phyloP scores from a whole-genome alignment of 2,329 filamentous ascomycete species.

The Alternaria triticimaculans region DNA sequence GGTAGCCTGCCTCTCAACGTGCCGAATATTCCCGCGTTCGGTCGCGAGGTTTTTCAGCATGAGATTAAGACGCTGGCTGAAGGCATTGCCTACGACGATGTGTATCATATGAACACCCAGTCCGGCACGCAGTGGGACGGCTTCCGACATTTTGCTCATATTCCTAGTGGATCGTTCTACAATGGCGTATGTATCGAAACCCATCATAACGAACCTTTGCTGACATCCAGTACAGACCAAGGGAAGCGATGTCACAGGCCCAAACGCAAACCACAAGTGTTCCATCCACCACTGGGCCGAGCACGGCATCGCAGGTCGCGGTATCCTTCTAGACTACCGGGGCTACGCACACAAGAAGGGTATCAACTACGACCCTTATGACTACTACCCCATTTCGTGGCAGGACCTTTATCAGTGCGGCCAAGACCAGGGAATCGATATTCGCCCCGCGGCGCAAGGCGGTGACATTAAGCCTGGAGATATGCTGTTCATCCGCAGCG shows the following conservation, averaged over 20 bases:
- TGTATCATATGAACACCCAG: constrained; percentile 54
- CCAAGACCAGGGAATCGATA: constrained; percentile 65
- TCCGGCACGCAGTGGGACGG: constrained; percentile 56
- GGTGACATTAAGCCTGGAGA: constrained; percentile 67
- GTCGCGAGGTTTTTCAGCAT: constrained; percentile 61
- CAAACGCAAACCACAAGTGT: constrained; percentile 52
- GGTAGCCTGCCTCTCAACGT: constrained; percentile 59
- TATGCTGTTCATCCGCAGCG: constrained; percentile 70
- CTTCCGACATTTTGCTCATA: constrained; percentile 54
- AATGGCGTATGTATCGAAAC: constrained; percentile 37
- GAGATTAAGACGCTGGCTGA: constrained; percentile 56
- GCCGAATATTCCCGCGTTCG: constrained; percentile 61
- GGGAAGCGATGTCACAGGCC: constrained; percentile 50
- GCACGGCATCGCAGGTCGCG: constrained; percentile 54
- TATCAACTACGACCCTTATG: constrained; percentile 52
- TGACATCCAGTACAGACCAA: constrained; percentile 36
- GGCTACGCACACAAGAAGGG: constrained; percentile 52
- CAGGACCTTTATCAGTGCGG: constrained; percentile 64
- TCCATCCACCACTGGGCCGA: constrained; percentile 56
- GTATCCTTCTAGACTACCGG: constrained; percentile 54
- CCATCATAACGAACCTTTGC: accelerated
- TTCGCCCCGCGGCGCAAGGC: constrained; percentile 61
- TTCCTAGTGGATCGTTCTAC: constrained; percentile 50
- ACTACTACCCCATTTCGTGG: constrained; percentile 52
- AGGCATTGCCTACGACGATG: constrained; percentile 51